phyloP scores from a whole-genome alignment of 2,329 filamentous ascomycete genomes.

The Apiospora aurea region DNA sequence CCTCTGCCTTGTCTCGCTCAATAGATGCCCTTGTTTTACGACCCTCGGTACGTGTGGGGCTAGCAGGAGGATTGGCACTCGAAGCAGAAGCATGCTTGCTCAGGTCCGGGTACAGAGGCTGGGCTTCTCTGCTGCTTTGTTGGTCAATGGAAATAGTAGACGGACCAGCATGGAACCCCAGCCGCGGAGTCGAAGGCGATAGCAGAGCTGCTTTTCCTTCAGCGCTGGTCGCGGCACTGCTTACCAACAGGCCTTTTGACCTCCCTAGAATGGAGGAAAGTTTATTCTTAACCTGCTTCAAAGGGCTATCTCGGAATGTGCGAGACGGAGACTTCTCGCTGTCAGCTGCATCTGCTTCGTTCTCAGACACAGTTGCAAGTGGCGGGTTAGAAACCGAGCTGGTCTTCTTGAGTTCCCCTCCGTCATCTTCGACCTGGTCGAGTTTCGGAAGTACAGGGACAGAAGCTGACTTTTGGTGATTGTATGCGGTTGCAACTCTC shows the following conservation, averaged over 20 bases:
- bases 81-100: constrained; percentile 46
- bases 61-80: constrained; percentile 43
- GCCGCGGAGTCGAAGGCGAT: constrained; percentile 58
- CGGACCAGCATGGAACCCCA: constrained; percentile 51
- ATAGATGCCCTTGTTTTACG: constrained; percentile 64
- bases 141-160: constrained; percentile 58
- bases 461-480: constrained; percentile 69
- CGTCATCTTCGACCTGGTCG: constrained; percentile 38
- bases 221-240: constrained; percentile 70
- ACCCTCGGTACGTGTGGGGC: constrained; percentile 51
- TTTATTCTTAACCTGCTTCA: constrained; percentile 93
- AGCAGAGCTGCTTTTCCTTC: constrained; percentile 66
- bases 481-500: constrained; percentile 44
- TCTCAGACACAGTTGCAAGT: constrained; percentile 56
- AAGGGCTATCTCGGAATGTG: constrained; percentile 68
- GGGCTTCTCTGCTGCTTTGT: constrained; percentile 39
- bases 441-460: constrained; percentile 59
- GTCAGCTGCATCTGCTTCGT: constrained; percentile 39
- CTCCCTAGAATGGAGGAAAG: constrained; percentile 90
- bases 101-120: constrained; percentile 55
- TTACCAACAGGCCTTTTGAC: constrained; percentile 85
- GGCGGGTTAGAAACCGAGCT: constrained; percentile 66
- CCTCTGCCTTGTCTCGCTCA: constrained; percentile 65
- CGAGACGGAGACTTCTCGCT: constrained; percentile 65
- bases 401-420: constrained; percentile 61